Base-by-base conservation (phyloP, 2,329 filamentous ascomycete genomes). In the Neospermospora avenae region DNA sequence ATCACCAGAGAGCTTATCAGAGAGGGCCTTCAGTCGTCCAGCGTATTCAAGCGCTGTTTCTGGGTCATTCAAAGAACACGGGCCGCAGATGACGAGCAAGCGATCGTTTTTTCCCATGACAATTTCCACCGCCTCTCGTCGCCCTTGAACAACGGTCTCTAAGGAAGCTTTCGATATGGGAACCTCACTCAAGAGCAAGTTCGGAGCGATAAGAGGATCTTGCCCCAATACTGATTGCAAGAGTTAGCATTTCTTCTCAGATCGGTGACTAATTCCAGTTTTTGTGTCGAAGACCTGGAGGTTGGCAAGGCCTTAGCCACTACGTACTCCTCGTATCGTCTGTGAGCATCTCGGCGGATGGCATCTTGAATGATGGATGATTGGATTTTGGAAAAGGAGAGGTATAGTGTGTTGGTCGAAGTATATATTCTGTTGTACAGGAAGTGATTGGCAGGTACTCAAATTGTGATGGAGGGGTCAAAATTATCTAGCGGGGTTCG, bases 31-130 rank as follows among this genome's bases (percentile, higher is more conserved):
- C 52, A 99, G 84, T 59, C 88, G 85, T 64, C 82, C 78, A 74
- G 89, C 91, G 81, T 99, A 99, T 76, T 97, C 92, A 69, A 96
- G 81, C 42, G 95, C 95, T 14, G 86, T 86, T 52, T 81, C 85
- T 8, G 95, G 95, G 77, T 99, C 95, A 80, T 99, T 95, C 73
- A 99, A 93, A 28, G 93, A 97, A 82, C 95, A 99, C 56, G 95
- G 95, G 1, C 95, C 95, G 72, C 96, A 89, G 72, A 99, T 87
- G 71, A 98, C 95, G 64, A 99, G 85, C 35, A 99, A 89, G 63
- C 93, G 90, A 79, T 96, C 91, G 76, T 66, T 68, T 45, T 58
- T 59, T 44, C 70, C 67, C 70, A 72, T 73, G 39, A 74, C 70
- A 55, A 72, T 69, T 16, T 72, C 67, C 45, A 73, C 56, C 34